These are phyloP conservation scores for Spizellomyces sp. DNA, from an alignment of 192 early-diverging fungal genomes.

Conservation along the genomic window DNA sequence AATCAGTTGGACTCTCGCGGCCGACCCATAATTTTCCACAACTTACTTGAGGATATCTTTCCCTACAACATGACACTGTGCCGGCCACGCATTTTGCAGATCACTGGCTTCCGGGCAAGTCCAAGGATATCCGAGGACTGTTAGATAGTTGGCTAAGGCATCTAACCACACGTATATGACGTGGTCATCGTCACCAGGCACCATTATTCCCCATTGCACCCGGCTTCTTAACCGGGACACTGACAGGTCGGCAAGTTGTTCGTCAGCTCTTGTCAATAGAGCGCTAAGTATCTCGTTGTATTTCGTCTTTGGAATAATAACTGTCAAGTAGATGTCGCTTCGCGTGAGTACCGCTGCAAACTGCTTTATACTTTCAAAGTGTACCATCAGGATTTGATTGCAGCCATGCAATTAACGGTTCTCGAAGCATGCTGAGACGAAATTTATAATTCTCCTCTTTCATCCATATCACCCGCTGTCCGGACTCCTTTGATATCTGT, in stretches of 20 bases:
- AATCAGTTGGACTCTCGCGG: background rate
- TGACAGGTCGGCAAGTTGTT: constrained; percentile 71
- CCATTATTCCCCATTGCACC: constrained; percentile 87
- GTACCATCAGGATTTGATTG: constrained; percentile 53
- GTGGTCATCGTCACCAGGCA: constrained; percentile 84
- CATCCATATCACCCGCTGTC: constrained; percentile 85
- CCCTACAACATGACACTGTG: constrained; percentile 84
- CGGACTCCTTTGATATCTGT: constrained; percentile 77
- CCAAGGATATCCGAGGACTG: constrained; percentile 86
- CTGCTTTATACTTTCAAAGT: background rate
- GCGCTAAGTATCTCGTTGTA: constrained; percentile 32
- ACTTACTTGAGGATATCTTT: constrained; percentile 87
- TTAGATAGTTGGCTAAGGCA: constrained; percentile 90
- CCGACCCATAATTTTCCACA: background rate
- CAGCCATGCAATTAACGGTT: constrained; percentile 70
- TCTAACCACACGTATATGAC: constrained; percentile 98
- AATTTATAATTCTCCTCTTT: constrained; percentile 96
- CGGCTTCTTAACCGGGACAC: constrained; percentile 80
- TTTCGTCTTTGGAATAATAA: constrained; percentile 66
- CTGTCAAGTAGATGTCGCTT: constrained; percentile 27
- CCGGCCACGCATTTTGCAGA: constrained; percentile 60
- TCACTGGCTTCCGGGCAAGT: constrained; percentile 2
- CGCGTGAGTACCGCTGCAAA: background rate
- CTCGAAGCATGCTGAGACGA: constrained; percentile 64
- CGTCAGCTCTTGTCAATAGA: constrained; percentile 9